Evolutionary conservation across 768 basidiomycete genomes (phyloP).

Genomic region (Krasilnikovozyma curviuscula): DNA sequence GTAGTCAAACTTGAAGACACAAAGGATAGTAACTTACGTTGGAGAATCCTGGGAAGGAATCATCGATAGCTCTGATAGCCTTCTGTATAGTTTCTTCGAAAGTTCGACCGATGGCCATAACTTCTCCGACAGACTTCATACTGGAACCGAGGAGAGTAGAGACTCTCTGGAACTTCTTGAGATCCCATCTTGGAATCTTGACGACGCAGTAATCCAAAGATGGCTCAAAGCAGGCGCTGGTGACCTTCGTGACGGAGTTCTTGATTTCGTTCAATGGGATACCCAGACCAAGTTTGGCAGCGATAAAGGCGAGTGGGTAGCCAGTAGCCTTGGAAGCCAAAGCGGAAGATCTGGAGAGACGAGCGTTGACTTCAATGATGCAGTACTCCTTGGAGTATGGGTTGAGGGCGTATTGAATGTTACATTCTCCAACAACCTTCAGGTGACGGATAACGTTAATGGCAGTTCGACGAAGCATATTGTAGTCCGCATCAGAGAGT

Average conservation of each 20-base stretch:
- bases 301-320: slow-evolving; percentile 94
- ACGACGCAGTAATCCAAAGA: slow-evolving; percentile 93
- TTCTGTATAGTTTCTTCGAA: slow-evolving; percentile 99
- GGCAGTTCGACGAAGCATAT: slow-evolving; percentile 95
- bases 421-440: slow-evolving; percentile 94
- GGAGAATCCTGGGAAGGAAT: slow-evolving; percentile 79
- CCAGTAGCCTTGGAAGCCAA: slow-evolving; percentile 96
- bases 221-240: slow-evolving; percentile 93
- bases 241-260: slow-evolving; percentile 91
- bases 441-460: slow-evolving; percentile 98
- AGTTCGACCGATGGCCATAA: slow-evolving; percentile 95
- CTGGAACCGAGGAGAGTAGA: slow-evolving; percentile 75
- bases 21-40: slow-evolving; percentile 33
- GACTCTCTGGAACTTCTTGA: slow-evolving; percentile 93
- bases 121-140: slow-evolving; percentile 99
- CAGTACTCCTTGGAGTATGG: slow-evolving; percentile 90
- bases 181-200: slow-evolving; percentile 97
- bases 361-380: slow-evolving; percentile 98
- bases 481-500: slow-evolving; percentile 95
- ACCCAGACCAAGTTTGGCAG: slow-evolving; percentile 89
- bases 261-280: slow-evolving; percentile 95
- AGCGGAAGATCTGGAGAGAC: slow-evolving; percentile 90
- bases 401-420: slow-evolving; percentile 96
- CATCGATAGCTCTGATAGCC: slow-evolving; percentile 90
- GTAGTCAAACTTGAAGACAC: not conserved